Percentiles rank a stretch among this genome's conserved stretches.
Evolutionary conservation across 106 monocot genomes (phyloP).

Genomic region (Gastrodia elata): DNA sequence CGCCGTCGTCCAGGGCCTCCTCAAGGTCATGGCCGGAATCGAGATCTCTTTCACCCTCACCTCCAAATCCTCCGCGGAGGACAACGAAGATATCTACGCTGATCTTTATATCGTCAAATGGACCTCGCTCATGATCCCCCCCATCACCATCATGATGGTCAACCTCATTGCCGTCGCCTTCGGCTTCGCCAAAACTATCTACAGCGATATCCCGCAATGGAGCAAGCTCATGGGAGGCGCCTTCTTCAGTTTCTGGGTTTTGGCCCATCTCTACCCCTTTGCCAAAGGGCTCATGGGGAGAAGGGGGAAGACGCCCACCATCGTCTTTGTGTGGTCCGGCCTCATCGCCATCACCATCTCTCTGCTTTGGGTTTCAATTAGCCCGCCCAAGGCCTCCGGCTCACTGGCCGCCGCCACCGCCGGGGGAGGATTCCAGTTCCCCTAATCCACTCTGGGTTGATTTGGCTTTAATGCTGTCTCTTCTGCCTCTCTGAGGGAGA

Average conservation of each 20-base stretch:
- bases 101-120: conserved; percentile 62
- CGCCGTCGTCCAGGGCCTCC: conserved; percentile 57
- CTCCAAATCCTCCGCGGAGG: conserved; percentile 39
- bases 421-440: conserved; percentile 33
- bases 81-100: conserved; percentile 49
- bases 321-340: conserved; percentile 54
- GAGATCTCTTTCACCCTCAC: conserved; percentile 75
- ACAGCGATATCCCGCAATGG: conserved; percentile 52
- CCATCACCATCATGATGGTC: conserved; percentile 66
- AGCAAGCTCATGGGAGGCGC: conserved; percentile 51
- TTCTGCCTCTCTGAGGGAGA: neutral
- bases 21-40: conserved; percentile 25
- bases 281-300: conserved; percentile 60
- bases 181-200: conserved; percentile 44
- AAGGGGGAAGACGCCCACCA: conserved; percentile 58
- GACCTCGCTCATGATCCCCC: conserved; percentile 64
- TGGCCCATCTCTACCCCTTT: conserved; percentile 52
- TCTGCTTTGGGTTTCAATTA: conserved; percentile 45
- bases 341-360: conserved; percentile 53
- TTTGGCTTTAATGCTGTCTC: neutral
- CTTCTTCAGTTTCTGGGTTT: conserved; percentile 64
- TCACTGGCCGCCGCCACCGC: neutral
- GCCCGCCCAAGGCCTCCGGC: conserved; percentile 18
- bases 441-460: conserved; percentile 1
- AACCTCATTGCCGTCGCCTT: conserved; percentile 55